Evolutionary conservation across 495 filamentous ascomycete species (phyloP), one percentile per base, ranked within the genome.

Genomic region (Hyaloscypha bicolor): DNA sequence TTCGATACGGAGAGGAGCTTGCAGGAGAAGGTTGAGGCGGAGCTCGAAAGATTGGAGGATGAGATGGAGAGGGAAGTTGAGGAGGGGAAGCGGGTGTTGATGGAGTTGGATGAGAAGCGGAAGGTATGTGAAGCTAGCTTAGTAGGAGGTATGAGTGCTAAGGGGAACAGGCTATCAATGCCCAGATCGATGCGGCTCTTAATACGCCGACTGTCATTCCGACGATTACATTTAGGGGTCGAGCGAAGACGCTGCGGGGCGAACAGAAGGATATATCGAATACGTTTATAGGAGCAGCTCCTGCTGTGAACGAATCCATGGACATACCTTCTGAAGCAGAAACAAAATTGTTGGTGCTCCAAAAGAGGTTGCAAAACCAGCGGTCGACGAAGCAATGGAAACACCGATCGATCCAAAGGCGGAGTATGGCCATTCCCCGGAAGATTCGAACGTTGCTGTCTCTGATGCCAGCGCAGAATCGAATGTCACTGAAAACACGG

Each of bases 11-110:
- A 37, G 33, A 6, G 55, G 35, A 55, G 22, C 22, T 25, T 66
- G 39, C 63, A 55, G 3, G 63, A 66, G 30, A 63, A 45, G 9
- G 62, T 65, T 3, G 70, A 72, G 31, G 35, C 8, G 39, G 55
- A 72, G 33, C 19, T 72, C 25, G 70, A 72, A 48, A 62, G 52
- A 12, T 32, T 73, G 21, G 71, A 73, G 62, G 68, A 69, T 33
- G 68, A 73, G 60, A 69, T 71, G 65, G 65, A 71, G 60, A 69
- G 32, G 35, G 71, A 57, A 45, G 65, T 70, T 5, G 68, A 68
- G 39, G 71, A 73, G 48, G 68, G 71, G 9, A 71, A 60, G 58
- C 60, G 29, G 51, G 66, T 16, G 22, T 30, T 73, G 42, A 48
- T 21, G 30, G 71, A 71, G 12, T 55, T 73, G 52, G 68, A 70